phyloP scores from a whole-genome alignment of 352 stramenopile genomes.

The Phytophthora nicotianae region DNA sequence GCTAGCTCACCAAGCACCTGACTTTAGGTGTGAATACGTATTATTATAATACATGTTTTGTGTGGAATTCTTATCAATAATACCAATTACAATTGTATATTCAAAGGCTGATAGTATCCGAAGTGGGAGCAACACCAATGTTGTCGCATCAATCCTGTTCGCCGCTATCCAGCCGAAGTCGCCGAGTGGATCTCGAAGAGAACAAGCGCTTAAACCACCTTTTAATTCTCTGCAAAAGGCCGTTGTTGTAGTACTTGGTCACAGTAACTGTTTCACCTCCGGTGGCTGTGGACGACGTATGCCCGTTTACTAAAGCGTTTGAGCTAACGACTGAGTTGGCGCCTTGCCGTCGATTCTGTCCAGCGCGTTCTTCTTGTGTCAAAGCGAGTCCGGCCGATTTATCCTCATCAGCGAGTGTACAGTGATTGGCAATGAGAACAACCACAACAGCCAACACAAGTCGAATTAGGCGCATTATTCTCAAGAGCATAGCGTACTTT shows the following conservation, averaged over 20 bases:
- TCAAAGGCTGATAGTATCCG: no score
- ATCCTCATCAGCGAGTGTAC: not conserved
- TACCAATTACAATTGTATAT: no score
- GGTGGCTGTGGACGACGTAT: constrained; percentile 8
- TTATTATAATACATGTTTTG: no score
- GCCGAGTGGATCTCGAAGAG: constrained; percentile 1
- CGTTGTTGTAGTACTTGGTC: constrained; percentile 24
- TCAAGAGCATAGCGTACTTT: not conserved
- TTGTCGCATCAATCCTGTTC: no score
- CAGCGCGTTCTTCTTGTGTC: constrained; percentile 3
- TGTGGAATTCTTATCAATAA: no score
- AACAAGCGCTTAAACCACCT: constrained; percentile 15
- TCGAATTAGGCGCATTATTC: constrained; percentile 9
- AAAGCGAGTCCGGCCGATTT: not conserved
- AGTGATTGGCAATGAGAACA: not conserved
- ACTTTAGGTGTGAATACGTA: no score
- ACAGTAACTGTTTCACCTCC: constrained; percentile 20
- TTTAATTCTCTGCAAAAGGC: constrained; percentile 17
- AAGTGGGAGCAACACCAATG: no score
- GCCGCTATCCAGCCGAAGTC: not conserved
- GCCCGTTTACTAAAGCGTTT: not conserved
- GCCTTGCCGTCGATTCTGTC: not conserved
- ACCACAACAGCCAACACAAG: constrained; percentile 5
- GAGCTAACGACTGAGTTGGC: not conserved
- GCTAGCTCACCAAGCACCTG: no score